Evolutionary conservation across 2,329 filamentous ascomycete genomes (phyloP), one percentile per base, ranked within the genome.

Genomic region (Pseudocercospora crystallina): DNA sequence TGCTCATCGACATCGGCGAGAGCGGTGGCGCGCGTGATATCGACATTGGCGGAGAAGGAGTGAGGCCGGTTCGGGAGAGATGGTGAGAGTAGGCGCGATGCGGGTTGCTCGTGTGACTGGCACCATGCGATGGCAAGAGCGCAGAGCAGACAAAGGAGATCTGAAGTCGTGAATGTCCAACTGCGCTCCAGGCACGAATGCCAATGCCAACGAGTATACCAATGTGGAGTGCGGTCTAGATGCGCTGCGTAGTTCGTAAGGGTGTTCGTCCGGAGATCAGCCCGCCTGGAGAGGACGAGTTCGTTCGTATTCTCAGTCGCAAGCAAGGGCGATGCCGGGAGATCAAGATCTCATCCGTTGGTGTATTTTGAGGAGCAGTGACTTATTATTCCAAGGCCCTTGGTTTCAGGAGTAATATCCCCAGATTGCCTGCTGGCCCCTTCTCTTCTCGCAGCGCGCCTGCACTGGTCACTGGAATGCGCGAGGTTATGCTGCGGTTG

Each of bases 1-100:
- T 89, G 68, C 77, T 85, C 79, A 88, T 76, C 74, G 89, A 94
- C 70, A 90, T 81, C 67, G 89, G 89, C 68, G 89, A 91, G 70
- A 91, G 47, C 17, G 63, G 60, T 12, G 57, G 47, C 15, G 20
- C 20, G 3, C 20, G 20, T 26, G 20, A 26, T 26, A 26, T 26
- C 43, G 46, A 35, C 45, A 45, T 15, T 26, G 43, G 43, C 32
- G 43, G 30, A 20, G 43, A 30, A 26, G 43, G 9, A 5, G 8
- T 20, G 9, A 14, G 39, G 39, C 20, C 10, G 17, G 11, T 5
- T n/a, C 12, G 33, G 33, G 12, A 14, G 33, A 4, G 33, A 9
- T 5, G 33, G 3, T 14, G 33, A n/a, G 33, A 35, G 33, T n/a
- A 14, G 33, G 33, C 33, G 33, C 20, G 20, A 26, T 26, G 20